Evolutionary conservation across 2,329 filamentous ascomycete genomes (phyloP).

Genomic region (Fusarium oligoseptatum): DNA sequence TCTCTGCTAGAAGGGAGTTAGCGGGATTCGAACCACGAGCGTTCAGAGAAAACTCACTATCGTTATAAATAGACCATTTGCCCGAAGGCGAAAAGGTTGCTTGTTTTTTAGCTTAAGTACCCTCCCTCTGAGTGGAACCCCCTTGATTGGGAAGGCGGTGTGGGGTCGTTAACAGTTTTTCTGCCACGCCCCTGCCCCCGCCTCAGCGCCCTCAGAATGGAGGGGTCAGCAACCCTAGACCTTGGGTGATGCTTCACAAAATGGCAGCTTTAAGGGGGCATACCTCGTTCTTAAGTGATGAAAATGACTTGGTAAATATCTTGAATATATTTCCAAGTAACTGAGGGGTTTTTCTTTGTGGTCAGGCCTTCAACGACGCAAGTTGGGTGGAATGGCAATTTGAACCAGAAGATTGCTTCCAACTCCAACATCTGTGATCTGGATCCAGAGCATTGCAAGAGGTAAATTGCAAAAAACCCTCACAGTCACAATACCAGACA

Average conservation of each 20-base stretch:
- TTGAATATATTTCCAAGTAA: background rate
- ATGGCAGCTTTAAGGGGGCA: background rate
- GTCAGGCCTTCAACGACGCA: background rate
- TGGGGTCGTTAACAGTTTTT: background rate
- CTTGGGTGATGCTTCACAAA: background rate
- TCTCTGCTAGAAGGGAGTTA: background rate
- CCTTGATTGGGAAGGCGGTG: background rate
- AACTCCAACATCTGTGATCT: background rate
- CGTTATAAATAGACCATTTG: background rate
- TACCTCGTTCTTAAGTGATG: background rate
- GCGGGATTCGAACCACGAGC: no score
- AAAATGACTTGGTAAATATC: background rate
- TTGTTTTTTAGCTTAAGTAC: background rate
- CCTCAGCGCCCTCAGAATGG: background rate
- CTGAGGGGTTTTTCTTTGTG: background rate
- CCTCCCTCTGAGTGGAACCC: background rate
- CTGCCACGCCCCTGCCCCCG: background rate
- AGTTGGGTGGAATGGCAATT: background rate
- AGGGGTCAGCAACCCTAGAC: background rate
- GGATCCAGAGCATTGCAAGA: background rate
- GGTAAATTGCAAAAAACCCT: background rate
- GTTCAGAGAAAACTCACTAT: background rate
- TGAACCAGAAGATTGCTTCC: background rate
- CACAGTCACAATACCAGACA: background rate
- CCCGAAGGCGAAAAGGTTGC: background rate